phyloP scores from a whole-genome alignment of 768 basidiomycete genomes.

The Suillus subalutaceus region DNA sequence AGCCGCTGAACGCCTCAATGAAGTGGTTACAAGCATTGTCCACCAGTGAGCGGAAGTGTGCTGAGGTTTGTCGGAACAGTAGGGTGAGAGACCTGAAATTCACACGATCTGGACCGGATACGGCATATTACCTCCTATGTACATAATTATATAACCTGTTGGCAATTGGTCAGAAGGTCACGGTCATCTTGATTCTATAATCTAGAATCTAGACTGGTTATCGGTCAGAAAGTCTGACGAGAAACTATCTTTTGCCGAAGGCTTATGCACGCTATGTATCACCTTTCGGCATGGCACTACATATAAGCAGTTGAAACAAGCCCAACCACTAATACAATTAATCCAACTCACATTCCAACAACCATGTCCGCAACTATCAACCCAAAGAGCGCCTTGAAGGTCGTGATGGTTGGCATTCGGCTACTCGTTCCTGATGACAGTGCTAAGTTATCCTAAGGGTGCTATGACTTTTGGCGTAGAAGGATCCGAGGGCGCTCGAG shows the following conservation, averaged over 20 bases:
- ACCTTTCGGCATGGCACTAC: constrained; percentile 3
- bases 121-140: constrained; percentile 5
- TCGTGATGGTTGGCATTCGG: constrained; percentile 48
- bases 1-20: constrained; percentile 16
- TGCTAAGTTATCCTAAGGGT: constrained; percentile 37
- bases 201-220: neutral
- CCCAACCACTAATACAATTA: neutral
- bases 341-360: constrained; percentile 2
- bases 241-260: neutral
- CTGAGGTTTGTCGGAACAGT: constrained; percentile 4
- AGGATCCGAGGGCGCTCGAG: constrained; percentile 51
- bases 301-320: neutral
- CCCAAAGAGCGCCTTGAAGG: constrained; percentile 47
- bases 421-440: neutral
- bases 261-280: neutral
- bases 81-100: constrained; percentile 6
- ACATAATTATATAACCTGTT: neutral
- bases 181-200: neutral
- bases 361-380: constrained; percentile 25
- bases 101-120: constrained; percentile 7
- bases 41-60: constrained; percentile 9
- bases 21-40: constrained; percentile 26
- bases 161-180: neutral
- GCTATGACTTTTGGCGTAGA: constrained; percentile 58
- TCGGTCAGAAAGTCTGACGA: neutral